These are phyloP conservation scores for Malassezia arunalokei DNA, from an alignment of 1,284 basidiomycete genomes.

Conservation along the genomic window DNA sequence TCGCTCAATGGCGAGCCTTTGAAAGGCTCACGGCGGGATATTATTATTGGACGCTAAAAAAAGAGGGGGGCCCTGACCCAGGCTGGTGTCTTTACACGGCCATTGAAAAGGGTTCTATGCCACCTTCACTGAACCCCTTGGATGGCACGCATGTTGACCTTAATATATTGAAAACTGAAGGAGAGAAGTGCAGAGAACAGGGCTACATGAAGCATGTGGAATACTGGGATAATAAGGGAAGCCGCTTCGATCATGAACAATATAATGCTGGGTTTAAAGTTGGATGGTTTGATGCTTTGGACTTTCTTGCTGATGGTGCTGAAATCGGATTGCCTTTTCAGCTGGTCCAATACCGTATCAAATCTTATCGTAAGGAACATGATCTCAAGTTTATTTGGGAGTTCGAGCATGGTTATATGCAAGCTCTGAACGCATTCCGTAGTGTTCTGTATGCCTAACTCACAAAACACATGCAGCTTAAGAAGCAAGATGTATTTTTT, in stretches of 20 bases:
- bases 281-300: slow-evolving; percentile 62
- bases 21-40: slow-evolving; percentile 61
- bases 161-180: not conserved
- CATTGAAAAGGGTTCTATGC: slow-evolving; percentile 57
- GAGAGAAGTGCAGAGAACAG: slow-evolving; percentile 14
- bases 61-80: slow-evolving; percentile 57
- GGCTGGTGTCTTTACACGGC: slow-evolving; percentile 69
- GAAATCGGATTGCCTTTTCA: slow-evolving; percentile 57
- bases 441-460: not conserved
- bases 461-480: too few species aligned
- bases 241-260: slow-evolving; percentile 56
- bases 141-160: not conserved
- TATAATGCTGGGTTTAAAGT: slow-evolving; percentile 57
- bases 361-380: slow-evolving; percentile 49
- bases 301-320: slow-evolving; percentile 49
- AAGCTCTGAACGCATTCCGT: slow-evolving; percentile 48
- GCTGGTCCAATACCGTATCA: slow-evolving; percentile 53
- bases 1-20: slow-evolving; percentile 60
- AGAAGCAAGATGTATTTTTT: too few species aligned
- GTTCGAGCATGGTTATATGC: slow-evolving; percentile 53
- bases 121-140: slow-evolving; percentile 29
- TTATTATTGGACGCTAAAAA: slow-evolving; percentile 83
- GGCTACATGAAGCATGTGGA: slow-evolving; percentile 11
- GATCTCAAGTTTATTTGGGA: slow-evolving; percentile 44
- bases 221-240: slow-evolving; percentile 52